Conservation (phyloP, 768 basidiomycete genomes). For the Tulasnella sp. region DNA sequence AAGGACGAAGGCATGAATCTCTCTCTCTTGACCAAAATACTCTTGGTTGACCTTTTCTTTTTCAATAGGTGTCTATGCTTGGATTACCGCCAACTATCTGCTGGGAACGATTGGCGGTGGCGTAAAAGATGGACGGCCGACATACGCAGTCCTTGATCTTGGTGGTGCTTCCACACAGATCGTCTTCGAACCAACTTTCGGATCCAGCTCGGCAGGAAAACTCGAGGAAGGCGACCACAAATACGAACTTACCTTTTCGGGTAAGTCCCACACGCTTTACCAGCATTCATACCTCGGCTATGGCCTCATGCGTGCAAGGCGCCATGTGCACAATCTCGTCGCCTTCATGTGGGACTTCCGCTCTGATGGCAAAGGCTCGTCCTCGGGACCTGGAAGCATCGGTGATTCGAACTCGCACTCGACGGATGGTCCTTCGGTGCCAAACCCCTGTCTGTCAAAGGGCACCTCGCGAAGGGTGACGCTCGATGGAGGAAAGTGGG, state of each 20-base stretch:
- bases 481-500: conserved; percentile 49
- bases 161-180: conserved; percentile 98
- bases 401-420: conserved; percentile 35
- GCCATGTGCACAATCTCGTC: conserved; percentile 81
- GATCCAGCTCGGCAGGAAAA: conserved; percentile 34
- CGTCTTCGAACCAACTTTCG: conserved; percentile 81
- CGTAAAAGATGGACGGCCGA: conserved; percentile 46
- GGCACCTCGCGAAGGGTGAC: conserved; percentile 62
- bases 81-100: conserved; percentile 97
- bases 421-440: conserved; percentile 33
- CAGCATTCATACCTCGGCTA: conserved; percentile 98
- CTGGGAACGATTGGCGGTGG: conserved; percentile 65
- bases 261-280: conserved; percentile 69
- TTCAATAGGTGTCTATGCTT: conserved; percentile 71
- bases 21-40: background rate
- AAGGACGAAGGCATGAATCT: conserved; percentile 69
- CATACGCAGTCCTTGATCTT: conserved; percentile 90
- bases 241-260: conserved; percentile 76
- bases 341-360: conserved; percentile 70
- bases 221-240: conserved; percentile 86
- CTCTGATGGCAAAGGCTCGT: background rate
- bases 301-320: conserved; percentile 84
- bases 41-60: background rate
- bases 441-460: conserved; percentile 79
- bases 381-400: conserved; percentile 2